phyloP scores from a whole-genome alignment of 768 basidiomycete genomes.

The Tricholomella constricta region DNA sequence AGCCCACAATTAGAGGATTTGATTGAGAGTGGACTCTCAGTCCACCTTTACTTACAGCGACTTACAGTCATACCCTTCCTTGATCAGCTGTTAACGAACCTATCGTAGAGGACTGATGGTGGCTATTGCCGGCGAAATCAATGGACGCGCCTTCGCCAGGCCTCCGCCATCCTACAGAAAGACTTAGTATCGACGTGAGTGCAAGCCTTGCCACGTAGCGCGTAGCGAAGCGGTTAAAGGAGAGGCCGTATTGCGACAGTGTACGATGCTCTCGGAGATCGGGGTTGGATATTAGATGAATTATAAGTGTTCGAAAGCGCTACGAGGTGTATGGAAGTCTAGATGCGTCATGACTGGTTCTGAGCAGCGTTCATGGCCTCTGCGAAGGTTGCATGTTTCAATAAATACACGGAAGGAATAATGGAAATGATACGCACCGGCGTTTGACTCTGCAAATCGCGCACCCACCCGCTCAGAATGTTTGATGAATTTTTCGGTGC shows the following conservation, averaged over 20 bases:
- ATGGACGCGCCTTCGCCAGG: no score
- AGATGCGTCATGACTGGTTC: conserved; percentile 31
- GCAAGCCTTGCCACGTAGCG: no score
- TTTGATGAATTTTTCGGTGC: conserved; percentile 97
- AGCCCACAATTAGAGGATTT: no score
- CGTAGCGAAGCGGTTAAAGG: no score
- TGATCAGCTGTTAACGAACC: no score
- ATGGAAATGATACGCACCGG: conserved; percentile 59
- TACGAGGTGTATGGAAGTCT: conserved; percentile 5
- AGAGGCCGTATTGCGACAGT: background rate
- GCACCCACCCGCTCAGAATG: conserved; percentile 93
- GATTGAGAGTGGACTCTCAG: no score
- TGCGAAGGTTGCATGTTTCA: background rate
- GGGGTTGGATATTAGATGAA: conserved; percentile 8
- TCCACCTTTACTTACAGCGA: no score
- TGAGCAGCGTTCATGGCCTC: conserved; percentile 36
- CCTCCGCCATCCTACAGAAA: no score
- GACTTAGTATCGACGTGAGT: no score
- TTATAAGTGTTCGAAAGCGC: conserved; percentile 4
- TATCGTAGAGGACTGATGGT: no score
- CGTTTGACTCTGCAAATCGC: conserved; percentile 89
- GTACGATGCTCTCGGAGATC: background rate
- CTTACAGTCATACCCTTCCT: no score
- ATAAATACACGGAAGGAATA: background rate
- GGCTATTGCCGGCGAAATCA: no score